Percentiles rank a stretch among this genome's conserved stretches.
Conservation (phyloP, 345 rosid species). For the Salix caprea region DNA sequence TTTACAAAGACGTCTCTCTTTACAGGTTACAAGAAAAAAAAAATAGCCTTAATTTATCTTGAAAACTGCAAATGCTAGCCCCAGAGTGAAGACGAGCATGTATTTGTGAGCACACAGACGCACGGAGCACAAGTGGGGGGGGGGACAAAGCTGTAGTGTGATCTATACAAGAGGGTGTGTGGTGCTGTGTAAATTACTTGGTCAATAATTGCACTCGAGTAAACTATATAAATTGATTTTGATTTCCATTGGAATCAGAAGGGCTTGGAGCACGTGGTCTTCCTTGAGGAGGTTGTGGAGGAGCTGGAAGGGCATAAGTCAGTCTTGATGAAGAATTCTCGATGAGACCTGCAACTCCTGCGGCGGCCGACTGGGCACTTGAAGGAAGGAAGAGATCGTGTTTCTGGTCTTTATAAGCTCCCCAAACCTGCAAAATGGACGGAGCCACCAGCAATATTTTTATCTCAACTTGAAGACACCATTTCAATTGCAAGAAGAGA, state of each 20-base stretch:
- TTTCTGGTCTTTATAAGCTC: conserved; percentile 94
- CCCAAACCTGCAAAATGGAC: conserved; percentile 63
- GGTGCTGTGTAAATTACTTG: neutral
- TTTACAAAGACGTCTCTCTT: conserved; percentile 29
- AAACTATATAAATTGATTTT: conserved; percentile 24
- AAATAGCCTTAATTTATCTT: neutral
- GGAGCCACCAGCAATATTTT: neutral
- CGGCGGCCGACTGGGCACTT: conserved; percentile 84
- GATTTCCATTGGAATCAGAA: conserved; percentile 37
- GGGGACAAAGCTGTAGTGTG: conserved; percentile 38
- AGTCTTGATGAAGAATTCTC: conserved; percentile 76
- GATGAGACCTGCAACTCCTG: conserved; percentile 94
- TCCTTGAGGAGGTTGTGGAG: conserved; percentile 37
- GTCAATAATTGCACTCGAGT: conserved; percentile 9
- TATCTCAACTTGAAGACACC: neutral
- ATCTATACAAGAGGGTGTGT: conserved; percentile 26
- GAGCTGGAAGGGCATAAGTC: conserved; percentile 81
- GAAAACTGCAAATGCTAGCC: conserved; percentile 8
- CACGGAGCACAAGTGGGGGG: neutral
- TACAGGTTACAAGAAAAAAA: conserved; percentile 15
- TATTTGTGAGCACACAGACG: neutral
- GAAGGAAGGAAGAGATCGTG: conserved; percentile 97
- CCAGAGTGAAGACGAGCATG: neutral
- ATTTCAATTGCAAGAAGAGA: too few relatives aligned
- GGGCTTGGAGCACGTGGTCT: conserved; percentile 29